phyloP scores from a whole-genome alignment of 768 basidiomycete species.

The Naematelia encephala region DNA sequence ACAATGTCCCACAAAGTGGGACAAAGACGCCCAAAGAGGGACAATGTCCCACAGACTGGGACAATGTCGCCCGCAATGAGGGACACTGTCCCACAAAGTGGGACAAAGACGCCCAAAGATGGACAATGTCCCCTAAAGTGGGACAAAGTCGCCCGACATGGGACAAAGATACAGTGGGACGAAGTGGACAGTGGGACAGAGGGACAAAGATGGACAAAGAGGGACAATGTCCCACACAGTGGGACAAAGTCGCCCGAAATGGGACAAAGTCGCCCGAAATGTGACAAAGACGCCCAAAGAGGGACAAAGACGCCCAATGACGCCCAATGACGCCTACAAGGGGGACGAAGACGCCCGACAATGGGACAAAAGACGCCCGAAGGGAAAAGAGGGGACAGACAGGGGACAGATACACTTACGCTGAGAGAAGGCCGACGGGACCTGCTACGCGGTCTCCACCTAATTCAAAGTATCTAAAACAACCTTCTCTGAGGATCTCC shows the following conservation, averaged over 20 bases:
- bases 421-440: constrained; percentile 85
- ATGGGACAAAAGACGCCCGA: neutral
- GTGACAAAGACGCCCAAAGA: neutral
- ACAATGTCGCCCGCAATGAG: no score
- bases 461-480: constrained; percentile 94
- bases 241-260: neutral
- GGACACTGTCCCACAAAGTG: no score
- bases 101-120: neutral
- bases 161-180: no score
- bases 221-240: no score
- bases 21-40: neutral
- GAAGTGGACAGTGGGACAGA: no score
- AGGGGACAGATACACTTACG: constrained; percentile 55
- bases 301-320: neutral
- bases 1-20: no score
- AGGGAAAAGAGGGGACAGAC: neutral
- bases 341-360: constrained; percentile 1
- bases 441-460: constrained; percentile 85
- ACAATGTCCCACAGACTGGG: no score
- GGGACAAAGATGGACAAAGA: neutral
- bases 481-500: constrained; percentile 60
- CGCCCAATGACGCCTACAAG: no score
- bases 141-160: no score
- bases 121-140: no score
- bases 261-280: neutral